Evolutionary conservation across 1,139 yeast species (phyloP).

Genomic region (Blastobotrys indianensis): DNA sequence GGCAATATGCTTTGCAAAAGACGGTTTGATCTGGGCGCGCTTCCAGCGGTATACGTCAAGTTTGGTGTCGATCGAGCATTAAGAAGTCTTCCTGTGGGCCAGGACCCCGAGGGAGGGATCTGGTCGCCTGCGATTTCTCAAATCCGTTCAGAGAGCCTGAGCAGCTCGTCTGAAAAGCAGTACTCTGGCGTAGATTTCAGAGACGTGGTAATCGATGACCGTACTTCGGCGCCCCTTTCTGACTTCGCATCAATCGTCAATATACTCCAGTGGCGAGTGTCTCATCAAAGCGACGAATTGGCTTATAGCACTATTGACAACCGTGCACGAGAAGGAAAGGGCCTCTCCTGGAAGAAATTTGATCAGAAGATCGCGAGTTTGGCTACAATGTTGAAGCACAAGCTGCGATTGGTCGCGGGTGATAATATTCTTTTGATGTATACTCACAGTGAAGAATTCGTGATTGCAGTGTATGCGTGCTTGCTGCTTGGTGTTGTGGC

Average conservation of each 20-base stretch:
- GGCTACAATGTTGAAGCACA: conserved; percentile 50
- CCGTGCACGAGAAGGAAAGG: conserved; percentile 43
- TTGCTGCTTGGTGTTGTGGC: conserved; percentile 74
- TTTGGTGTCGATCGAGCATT: conserved; percentile 67
- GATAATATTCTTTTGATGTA: conserved; percentile 75
- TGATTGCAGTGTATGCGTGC: conserved; percentile 81
- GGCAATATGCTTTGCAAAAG: conserved; percentile 91
- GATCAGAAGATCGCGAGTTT: conserved; percentile 73
- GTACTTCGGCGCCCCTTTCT: conserved; percentile 66
- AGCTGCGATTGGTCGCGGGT: conserved; percentile 53
- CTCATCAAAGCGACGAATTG: conserved; percentile 67
- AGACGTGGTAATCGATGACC: conserved; percentile 66
- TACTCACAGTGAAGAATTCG: conserved; percentile 81
- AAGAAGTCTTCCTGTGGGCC: conserved; percentile 68
- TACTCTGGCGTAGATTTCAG: conserved; percentile 75
- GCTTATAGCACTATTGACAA: conserved; percentile 63
- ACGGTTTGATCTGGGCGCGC: conserved; percentile 67
- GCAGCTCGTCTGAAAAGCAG: conserved; percentile 47
- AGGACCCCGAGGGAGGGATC: conserved; percentile 73
- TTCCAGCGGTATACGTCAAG: conserved; percentile 74
- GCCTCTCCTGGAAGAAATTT: conserved; percentile 79
- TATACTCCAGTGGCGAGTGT: conserved; percentile 71
- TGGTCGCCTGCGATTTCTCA: conserved; percentile 73
- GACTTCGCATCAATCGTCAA: conserved; percentile 70
- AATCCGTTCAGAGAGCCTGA: conserved; percentile 48